Percentiles rank a stretch among this genome's conserved stretches.
Evolutionary conservation across 176 grass and related monocot genomes (phyloP).

Genomic region (Cenchrus purpureus): DNA sequence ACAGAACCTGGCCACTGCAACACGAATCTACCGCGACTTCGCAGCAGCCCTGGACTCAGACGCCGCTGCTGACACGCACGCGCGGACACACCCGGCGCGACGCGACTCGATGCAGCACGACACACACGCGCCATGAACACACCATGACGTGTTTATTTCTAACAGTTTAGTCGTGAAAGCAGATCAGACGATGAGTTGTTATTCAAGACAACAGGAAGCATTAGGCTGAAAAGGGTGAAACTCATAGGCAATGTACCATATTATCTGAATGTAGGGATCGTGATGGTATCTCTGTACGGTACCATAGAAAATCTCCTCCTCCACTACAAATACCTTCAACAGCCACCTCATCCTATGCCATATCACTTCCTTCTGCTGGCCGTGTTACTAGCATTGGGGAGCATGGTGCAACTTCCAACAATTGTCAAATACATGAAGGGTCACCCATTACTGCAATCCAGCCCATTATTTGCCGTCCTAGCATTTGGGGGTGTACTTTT

Average conservation of each 20-base stretch:
- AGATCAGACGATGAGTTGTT: constrained; percentile 1
- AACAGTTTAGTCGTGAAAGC: neutral
- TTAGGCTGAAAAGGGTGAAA: neutral
- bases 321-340: neutral
- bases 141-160: too few relatives aligned
- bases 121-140: too few relatives aligned
- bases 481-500: neutral
- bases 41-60: too few relatives aligned
- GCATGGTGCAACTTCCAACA: neutral
- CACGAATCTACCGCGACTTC: too few relatives aligned
- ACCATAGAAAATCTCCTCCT: neutral
- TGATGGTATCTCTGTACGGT: constrained; percentile 1
- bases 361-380: neutral
- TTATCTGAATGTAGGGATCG: constrained; percentile 1
- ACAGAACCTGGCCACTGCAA: too few relatives aligned
- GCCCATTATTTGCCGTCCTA: neutral
- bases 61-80: too few relatives aligned
- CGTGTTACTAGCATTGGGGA: neutral
- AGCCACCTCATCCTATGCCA: neutral
- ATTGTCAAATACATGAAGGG: neutral
- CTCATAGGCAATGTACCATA: neutral
- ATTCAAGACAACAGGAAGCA: neutral
- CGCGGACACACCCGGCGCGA: too few relatives aligned
- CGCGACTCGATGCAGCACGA: too few relatives aligned
- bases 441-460: neutral